Base-by-base conservation (phyloP, 768 basidiomycete species). In the Pisolithus sp. region DNA sequence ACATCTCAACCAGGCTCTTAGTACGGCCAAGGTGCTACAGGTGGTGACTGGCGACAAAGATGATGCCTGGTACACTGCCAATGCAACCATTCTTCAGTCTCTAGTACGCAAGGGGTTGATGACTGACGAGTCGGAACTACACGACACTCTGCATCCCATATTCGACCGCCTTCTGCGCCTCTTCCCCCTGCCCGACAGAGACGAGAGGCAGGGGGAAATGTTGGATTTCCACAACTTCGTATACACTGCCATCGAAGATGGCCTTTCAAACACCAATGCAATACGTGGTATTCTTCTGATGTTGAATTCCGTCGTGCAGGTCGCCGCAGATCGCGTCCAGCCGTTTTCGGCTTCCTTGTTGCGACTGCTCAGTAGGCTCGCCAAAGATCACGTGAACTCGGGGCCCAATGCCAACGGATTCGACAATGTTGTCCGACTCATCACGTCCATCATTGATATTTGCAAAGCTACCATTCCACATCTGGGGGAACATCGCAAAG, bases 91-190 rank as follows among this genome's bases (percentile, higher is more conserved):
- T 13, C 75, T 98, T 7, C 85, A 87, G 59, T 86, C 86, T 57
- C 80, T 98, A 21, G 76, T 98, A 49, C 86, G 90, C 56, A 95
- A 91, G 70, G 89, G 92, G 15, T 76, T 95, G 63, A 69, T 85
- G 15, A 83, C 82, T 20, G 92, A 94, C 21, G 93, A 97, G 50
- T 69, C 79, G 46, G 72, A 71, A 9, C 77, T 98, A 8, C 89
- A 93, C 57, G 91, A 95, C 51, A 79, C 85, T 12, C 68, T 96
- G 21, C 80, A 86, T 51, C 86, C 89, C 3, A 80, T 96, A 26
- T 87, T 93, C 54, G 89, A 93, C 62, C 81, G 81, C 30, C 77
- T 95, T 53, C 70, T 94, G 39, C 78, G 76, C 42, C 75, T 88
- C 5, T 86, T 85, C 60, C 93, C 93, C 7, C 70, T 89, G 12